Evolutionary conservation across 164 flowering plant species (phyloP), one percentile per base, ranked within the genome.

Genomic region (Macadamia integrifolia): DNA sequence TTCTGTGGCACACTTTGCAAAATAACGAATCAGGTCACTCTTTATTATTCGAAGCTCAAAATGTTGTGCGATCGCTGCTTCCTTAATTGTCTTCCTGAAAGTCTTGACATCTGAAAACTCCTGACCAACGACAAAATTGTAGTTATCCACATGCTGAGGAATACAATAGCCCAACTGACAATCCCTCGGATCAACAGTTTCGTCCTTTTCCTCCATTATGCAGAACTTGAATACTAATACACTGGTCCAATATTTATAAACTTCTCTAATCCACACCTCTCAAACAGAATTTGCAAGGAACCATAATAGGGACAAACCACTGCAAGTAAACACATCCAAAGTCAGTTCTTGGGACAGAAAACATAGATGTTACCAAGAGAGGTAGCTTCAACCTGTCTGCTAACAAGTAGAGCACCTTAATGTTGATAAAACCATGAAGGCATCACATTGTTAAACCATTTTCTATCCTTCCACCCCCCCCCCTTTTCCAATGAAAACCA

Each of bases 91-190:
- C 64, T 72, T 89, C 29, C 97, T 81, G 69, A 84, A 87, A 40
- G 88, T 77, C 80, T 88, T 88, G 63, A 89, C 97, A 81, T 91
- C 93, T 28, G 97, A 74, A 63, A 91, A 92, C 77, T 88, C 92
- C 77, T 87, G 95, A 32, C 95, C 97, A 55, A 88, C 89, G 57
- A 61, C 66, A 70, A 91, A 86, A 65, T 67, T 72, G 53, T 77
- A 76, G 52, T 84, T 85, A 42, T 78, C 90, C 93, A 86, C 87
- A 60, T 55, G 61, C 44, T 14, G 23, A 29, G 46, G 7, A 7
- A 49, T 4, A 31, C 10, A 29, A 43, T 7, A 44, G 28, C 1
- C 29, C 70, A 17, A 53, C 18, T 48, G 18, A 42, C 57, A 44
- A 58, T 48, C 17, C 13, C n/a, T 15, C 13, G 44, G 23, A 64